Conservation (phyloP, 176 grass and related monocot genomes). For the Tuctoria greenei region DNA sequence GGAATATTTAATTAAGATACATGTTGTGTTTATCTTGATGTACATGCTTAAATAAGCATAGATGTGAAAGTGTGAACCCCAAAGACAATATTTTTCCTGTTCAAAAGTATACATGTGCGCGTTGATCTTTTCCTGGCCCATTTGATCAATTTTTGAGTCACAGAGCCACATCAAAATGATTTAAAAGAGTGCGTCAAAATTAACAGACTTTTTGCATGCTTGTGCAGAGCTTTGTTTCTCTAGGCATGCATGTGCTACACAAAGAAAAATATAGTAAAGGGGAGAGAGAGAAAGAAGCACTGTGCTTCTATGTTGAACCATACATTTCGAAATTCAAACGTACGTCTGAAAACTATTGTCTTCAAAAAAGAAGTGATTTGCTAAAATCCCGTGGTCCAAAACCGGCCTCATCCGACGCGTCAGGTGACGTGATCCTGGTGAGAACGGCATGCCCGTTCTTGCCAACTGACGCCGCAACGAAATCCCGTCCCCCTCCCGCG, state of each 20-base stretch:
- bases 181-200: background rate
- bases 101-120: too few relatives aligned
- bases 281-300: background rate
- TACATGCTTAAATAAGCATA: background rate
- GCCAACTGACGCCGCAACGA: background rate
- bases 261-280: too few relatives aligned
- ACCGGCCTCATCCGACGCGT: background rate
- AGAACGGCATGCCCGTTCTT: constrained; percentile 4
- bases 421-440: background rate
- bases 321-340: background rate
- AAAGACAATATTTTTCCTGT: background rate
- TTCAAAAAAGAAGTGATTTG: background rate
- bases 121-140: too few relatives aligned
- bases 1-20: constrained; percentile 4
- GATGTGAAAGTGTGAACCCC: background rate
- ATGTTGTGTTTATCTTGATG: constrained; percentile 3
- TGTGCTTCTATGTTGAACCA: background rate
- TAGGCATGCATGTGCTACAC: too few relatives aligned
- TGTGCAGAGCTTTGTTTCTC: too few relatives aligned
- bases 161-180: too few relatives aligned
- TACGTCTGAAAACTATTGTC: constrained; percentile 5
- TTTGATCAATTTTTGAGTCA: too few relatives aligned
- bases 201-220: background rate
- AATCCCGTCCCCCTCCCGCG: background rate
- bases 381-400: background rate